These are phyloP conservation scores for Inga leiocalycina DNA, from an alignment of 306 rosid genomes.

Conservation along the genomic window DNA sequence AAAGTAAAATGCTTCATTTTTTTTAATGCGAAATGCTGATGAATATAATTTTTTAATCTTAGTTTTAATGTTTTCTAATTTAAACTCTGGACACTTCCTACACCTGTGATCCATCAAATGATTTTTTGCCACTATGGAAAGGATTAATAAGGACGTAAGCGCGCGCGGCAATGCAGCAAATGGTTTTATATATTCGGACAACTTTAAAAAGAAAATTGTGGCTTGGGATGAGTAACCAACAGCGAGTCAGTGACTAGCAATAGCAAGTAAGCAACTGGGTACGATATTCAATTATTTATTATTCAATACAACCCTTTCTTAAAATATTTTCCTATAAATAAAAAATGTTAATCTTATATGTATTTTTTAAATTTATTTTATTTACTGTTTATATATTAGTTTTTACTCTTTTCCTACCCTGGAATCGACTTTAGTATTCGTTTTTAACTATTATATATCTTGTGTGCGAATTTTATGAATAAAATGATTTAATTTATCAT, in stretches of 20 bases:
- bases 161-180: not conserved
- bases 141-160: not conserved
- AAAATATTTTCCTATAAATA: too few relatives aligned
- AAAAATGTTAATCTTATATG: too few relatives aligned
- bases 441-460: too few relatives aligned
- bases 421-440: too few relatives aligned
- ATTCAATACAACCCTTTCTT: not conserved
- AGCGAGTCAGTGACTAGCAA: not conserved
- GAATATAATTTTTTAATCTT: not conserved
- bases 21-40: not conserved
- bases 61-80: too few relatives aligned
- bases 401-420: too few relatives aligned
- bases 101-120: not conserved
- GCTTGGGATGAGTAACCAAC: not conserved
- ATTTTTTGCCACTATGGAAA: too few relatives aligned
- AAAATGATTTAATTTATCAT: too few relatives aligned
- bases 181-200: not conserved
- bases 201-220: not conserved
- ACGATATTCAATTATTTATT: not conserved
- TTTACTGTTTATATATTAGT: not conserved
- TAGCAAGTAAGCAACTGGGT: not conserved
- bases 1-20: too few relatives aligned
- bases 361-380: not conserved
- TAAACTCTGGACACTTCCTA: not conserved
- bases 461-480: too few relatives aligned